Evolutionary conservation across 2,329 filamentous ascomycete species (phyloP), one percentile per base, ranked within the genome.

Genomic region (Phaeomoniella chlamydospora): DNA sequence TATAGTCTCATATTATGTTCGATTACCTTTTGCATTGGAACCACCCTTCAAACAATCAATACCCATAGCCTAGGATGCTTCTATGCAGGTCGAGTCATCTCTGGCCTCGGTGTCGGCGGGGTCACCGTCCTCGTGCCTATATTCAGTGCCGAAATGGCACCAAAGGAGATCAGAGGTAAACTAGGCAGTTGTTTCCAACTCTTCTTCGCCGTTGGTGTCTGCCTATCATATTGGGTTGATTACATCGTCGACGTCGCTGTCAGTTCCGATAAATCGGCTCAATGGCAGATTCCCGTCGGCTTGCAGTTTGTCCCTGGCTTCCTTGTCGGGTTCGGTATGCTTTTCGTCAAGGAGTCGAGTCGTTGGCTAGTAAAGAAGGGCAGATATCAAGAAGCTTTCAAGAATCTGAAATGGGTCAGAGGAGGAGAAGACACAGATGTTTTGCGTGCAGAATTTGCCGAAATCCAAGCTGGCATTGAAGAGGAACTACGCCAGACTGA

Each of bases 371-470:
- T 64, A 4, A 60, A 62, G 42, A 60, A 57, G 22, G 64, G 62
- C 1, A 52, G 56, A 11, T 51, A 50, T 3, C 61, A 69, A 2
- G 56, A 69, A 42, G 67, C 65, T 2, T 50, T 62, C 38, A 50
- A 62, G 36, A 63, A 60, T 3, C 47, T 71, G n/a, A 55, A 61
- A 14, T 70, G 67, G 67, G 59, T 71, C 10, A 61, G 67, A 3
- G 67, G 65, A 3, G 66, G 62, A n/a, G 52, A 56, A 4, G 54
- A 57, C 19, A 53, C 48, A 1, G 43, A 52, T 5, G 54, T 54
- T 26, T 39, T 58, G 14, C 48, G 49, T 17, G 37, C 40, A 14
- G 55, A 58, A 38, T 58, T 58, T 18, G 45, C 51, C 31, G 56
- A 58, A 39, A 59, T 58, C 30, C 37, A 67, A 3, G 53, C 56